Evolutionary conservation across 495 filamentous ascomycete genomes (phyloP).

Genomic region (Haplographium delicatum): DNA sequence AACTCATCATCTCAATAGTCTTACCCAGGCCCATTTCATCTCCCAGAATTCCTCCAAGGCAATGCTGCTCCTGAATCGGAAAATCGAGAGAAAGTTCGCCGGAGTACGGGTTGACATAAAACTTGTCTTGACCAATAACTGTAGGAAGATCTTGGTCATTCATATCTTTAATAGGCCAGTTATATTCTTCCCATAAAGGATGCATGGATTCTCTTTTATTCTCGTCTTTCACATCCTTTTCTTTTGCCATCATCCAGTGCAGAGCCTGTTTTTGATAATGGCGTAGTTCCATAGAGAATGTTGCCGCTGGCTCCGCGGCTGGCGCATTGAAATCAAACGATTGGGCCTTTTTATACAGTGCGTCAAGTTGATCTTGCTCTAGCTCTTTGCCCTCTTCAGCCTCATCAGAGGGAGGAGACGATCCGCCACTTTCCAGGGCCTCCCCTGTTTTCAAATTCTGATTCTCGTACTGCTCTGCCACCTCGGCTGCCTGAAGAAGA

Average conservation of each 20-base stretch:
- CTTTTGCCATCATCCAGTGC: constrained; percentile 93
- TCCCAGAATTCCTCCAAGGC: constrained; percentile 86
- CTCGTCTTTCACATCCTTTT: constrained; percentile 65
- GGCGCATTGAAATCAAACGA: constrained; percentile 94
- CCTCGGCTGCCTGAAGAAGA: constrained; percentile 79
- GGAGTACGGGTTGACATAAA: constrained; percentile 96
- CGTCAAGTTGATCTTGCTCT: constrained; percentile 91
- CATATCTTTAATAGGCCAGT: constrained; percentile 81
- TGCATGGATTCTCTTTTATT: constrained; percentile 77
- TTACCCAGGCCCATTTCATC: constrained; percentile 93
- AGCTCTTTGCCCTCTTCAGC: constrained; percentile 80
- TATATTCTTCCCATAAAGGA: constrained; percentile 94
- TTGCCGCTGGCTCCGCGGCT: constrained; percentile 71
- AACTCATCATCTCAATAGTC: constrained; percentile 94
- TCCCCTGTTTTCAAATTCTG: constrained; percentile 39
- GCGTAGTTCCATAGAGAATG: constrained; percentile 76
- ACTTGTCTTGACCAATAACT: constrained; percentile 58
- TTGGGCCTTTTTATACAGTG: constrained; percentile 92
- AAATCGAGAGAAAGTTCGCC: constrained; percentile 92
- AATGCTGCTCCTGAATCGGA: constrained; percentile 89
- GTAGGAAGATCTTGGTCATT: constrained; percentile 69
- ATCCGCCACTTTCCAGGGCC: constrained; percentile 39
- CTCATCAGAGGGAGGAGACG: constrained; percentile 56
- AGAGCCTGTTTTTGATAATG: constrained; percentile 95
- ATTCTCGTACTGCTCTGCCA: constrained; percentile 72